phyloP scores from a whole-genome alignment of 495 filamentous ascomycete genomes.

The Saxophila tyrrhenica region DNA sequence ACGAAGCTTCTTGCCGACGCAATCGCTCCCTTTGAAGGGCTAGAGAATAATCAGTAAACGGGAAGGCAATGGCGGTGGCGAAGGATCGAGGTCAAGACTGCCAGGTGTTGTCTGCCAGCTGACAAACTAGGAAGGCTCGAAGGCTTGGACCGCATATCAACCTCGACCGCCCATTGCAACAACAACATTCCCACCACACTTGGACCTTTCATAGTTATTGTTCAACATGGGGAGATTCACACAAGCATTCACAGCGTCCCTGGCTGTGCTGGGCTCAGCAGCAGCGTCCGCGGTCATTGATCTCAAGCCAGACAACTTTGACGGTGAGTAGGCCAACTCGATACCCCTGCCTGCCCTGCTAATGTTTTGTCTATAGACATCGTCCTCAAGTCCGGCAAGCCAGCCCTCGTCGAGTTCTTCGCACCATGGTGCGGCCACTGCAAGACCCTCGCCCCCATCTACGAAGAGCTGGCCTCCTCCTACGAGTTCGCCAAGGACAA shows the following conservation, averaged over 20 bases:
- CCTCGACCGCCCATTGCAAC: too few species aligned
- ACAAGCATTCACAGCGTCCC: neutral
- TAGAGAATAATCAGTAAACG: too few species aligned
- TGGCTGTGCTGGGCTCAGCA: constrained; percentile 11
- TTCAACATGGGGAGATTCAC: neutral
- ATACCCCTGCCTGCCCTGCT: too few species aligned
- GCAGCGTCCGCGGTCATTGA: constrained; percentile 52
- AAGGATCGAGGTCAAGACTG: too few species aligned
- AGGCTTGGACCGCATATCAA: too few species aligned
- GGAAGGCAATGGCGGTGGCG: too few species aligned
- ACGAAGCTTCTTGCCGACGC: too few species aligned
- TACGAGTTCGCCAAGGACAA: constrained; percentile 69
- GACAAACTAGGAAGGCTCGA: too few species aligned
- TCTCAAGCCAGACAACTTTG: constrained; percentile 79
- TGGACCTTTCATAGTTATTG: neutral
- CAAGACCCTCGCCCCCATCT: constrained; percentile 90
- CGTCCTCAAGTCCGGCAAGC: constrained; percentile 84
- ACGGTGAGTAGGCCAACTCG: constrained; percentile 58
- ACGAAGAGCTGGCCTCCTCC: constrained; percentile 75
- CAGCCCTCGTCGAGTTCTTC: constrained; percentile 96
- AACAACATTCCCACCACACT: neutral
- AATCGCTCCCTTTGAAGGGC: too few species aligned
- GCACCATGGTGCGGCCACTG: constrained; percentile 99
- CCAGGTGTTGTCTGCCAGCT: too few species aligned
- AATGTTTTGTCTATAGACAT: constrained; percentile 73